phyloP scores from a whole-genome alignment of 257 asterid species.

The Solanum arcanum region DNA sequence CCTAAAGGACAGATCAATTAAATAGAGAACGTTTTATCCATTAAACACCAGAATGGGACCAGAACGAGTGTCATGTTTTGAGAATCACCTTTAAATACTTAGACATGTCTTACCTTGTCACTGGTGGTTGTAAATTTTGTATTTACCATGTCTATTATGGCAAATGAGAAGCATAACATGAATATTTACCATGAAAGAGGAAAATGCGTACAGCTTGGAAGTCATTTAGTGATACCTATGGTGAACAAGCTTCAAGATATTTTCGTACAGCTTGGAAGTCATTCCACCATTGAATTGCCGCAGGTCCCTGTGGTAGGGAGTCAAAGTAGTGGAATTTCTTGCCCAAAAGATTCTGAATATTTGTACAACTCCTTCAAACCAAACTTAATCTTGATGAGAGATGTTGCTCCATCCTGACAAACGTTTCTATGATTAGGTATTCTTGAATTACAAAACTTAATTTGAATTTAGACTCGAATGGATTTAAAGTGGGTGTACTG shows the following conservation, averaged over 20 bases:
- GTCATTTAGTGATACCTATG: slow-evolving; percentile 63
- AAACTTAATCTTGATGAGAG: slow-evolving; percentile 52
- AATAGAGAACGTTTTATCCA: not conserved
- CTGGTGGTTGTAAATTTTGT: not conserved
- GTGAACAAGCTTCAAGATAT: slow-evolving; percentile 84
- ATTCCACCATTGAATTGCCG: too few relatives aligned
- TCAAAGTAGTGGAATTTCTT: slow-evolving; percentile 95
- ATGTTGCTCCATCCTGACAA: slow-evolving; percentile 59
- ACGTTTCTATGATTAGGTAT: slow-evolving; percentile 64
- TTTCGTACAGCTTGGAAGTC: slow-evolving; percentile 16
- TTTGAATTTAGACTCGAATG: not conserved
- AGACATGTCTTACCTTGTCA: not conserved
- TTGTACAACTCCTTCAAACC: slow-evolving; percentile 54
- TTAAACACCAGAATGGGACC: not conserved
- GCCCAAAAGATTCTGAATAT: slow-evolving; percentile 70
- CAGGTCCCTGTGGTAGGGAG: slow-evolving; percentile 64
- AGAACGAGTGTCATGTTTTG: not conserved
- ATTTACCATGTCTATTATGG: not conserved
- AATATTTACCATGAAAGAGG: not conserved
- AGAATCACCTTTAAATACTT: not conserved
- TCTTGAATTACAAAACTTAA: not conserved
- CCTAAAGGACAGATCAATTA: not conserved
- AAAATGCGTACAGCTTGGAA: not conserved
- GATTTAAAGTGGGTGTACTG: not conserved
- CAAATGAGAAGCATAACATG: not conserved